Evolutionary conservation across 2,329 filamentous ascomycete species (phyloP), one percentile per base, ranked within the genome.

Genomic region (Aspergillus pseudoglaucus): DNA sequence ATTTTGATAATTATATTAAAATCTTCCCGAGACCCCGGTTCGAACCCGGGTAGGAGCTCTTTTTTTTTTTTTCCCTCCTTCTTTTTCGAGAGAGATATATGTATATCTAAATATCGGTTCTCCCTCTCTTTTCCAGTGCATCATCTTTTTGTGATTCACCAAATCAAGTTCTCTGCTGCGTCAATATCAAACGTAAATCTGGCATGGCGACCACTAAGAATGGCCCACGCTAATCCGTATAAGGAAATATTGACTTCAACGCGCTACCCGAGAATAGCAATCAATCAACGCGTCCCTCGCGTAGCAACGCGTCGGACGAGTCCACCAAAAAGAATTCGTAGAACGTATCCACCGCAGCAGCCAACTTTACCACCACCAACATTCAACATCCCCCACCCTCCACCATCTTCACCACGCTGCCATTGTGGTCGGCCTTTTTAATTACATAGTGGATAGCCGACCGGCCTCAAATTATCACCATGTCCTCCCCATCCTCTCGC

Each of bases 401-500:
- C 35, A 15, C 18, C 7, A 38, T 23, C 40, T 23, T 23, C 39
- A 12, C 20, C 25, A 15, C 30, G n/a, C 8, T 17, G 20, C 17
- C 20, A 15, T 43, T 30, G 20, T 18, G 22, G 41, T 30, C 25
- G 41, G 22, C 32, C 22, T 15, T 43, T 32, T 33, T 12, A 33
- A 14, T 32, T 15, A 18, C 42, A 20, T 44, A 44, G 12, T 35
- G 9, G 23, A 27, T 30, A 17, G 15, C 25, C n/a, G 30, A 32
- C 42, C 42, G 42, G 25, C 27, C 18, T 32, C 6, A 12, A 2
- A 39, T 12, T 18, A 32, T 25, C 53, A 60, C 47, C 45, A 73
- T 73, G 70, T 74, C 71, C 51, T 72, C 72, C 38, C 70, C 72
- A 33, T 61, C 69, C 49, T 66, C 68, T 44, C 67, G 70, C 51